Evolutionary conservation across 352 stramenopile species (phyloP).

Genomic region (Phytophthora fragariae): DNA sequence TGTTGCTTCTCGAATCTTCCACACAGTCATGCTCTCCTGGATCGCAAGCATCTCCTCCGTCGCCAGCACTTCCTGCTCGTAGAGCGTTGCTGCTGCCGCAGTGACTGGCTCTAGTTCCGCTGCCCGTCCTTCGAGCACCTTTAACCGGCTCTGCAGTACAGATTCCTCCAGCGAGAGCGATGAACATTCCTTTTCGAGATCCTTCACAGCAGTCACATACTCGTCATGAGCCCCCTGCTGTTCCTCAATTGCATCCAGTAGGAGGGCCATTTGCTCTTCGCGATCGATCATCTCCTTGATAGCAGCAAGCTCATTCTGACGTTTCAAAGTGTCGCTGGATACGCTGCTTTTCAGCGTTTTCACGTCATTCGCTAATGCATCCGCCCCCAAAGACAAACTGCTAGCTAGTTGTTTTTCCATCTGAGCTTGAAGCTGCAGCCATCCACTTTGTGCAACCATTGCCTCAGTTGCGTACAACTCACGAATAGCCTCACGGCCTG

Average conservation of each 20-base stretch:
- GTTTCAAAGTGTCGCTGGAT: conserved; percentile 44
- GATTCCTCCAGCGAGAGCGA: conserved; percentile 73
- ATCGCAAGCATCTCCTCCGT: conserved; percentile 64
- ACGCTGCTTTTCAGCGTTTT: conserved; percentile 50
- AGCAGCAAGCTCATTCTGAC: conserved; percentile 60
- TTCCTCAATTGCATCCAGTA: conserved; percentile 84
- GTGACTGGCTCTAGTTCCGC: conserved; percentile 58
- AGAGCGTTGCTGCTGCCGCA: conserved; percentile 26
- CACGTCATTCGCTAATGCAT: conserved; percentile 55
- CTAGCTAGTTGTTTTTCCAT: conserved; percentile 60
- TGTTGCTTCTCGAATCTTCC: conserved; percentile 58
- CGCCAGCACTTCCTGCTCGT: conserved; percentile 54
- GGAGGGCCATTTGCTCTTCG: conserved; percentile 70
- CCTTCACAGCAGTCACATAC: conserved; percentile 61
- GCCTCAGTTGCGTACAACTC: conserved; percentile 57
- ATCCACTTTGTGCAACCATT: conserved; percentile 60
- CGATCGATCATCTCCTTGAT: conserved; percentile 76
- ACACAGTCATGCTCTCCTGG: conserved; percentile 59
- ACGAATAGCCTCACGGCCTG: conserved; percentile 47
- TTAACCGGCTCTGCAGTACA: conserved; percentile 67
- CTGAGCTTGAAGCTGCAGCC: conserved; percentile 67
- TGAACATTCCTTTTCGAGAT: conserved; percentile 66
- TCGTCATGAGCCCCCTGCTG: conserved; percentile 73
- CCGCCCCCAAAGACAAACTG: conserved; percentile 45
- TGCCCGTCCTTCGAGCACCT: conserved; percentile 57